Evolutionary conservation across 2,329 filamentous ascomycete species (phyloP), one percentile per base, ranked within the genome.

Genomic region (Raffaelea arxii): DNA sequence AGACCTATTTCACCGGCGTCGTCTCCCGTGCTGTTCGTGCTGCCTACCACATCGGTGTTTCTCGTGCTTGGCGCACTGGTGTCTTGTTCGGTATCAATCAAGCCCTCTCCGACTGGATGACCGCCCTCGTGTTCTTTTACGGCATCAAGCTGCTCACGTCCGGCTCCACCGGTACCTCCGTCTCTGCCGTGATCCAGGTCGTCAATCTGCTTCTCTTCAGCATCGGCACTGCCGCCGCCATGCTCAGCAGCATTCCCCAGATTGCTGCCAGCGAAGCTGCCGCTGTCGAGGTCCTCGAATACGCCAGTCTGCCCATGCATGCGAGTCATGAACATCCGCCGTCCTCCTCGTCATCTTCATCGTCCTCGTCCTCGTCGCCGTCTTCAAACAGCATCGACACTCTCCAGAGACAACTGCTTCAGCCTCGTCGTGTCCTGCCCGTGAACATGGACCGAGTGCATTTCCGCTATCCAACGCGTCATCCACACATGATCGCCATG

Each of bases 201-300:
- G 81, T 92, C 55, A 84, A 89, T 27, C 72, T 95, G 45, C 72
- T 97, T 1, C 74, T 95, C n/a, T 86, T 96, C 59, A 83, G 85
- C 50, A 78, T 94, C 47, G 80, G 82, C 11, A 86, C 84, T 11
- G 78, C 85, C 2, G 79, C 79, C 30, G 72, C 74, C 25, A 77
- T 92, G 46, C 65, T 94, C 18, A 74, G 77, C 41, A 82, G 82
- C 57, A 78, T 97, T 22, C 90, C 91, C 0, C 87, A 94, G 57
- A 80, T 95, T 38, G 82, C 80, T 12, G 78, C 82, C 16, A 80
- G 87, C 0, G 79, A 82, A 52, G 78, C 84, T 25, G 83, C 84
- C 1, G 88, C 86, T 0, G 74, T 76, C 0, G 78, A 83, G 23
- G 73, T 97, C 16, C 72, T 97, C 1, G 74, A 75, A 10, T 82